Base-by-base conservation (phyloP, 129 eudicot genomes). In the Saussurea involucrata region DNA sequence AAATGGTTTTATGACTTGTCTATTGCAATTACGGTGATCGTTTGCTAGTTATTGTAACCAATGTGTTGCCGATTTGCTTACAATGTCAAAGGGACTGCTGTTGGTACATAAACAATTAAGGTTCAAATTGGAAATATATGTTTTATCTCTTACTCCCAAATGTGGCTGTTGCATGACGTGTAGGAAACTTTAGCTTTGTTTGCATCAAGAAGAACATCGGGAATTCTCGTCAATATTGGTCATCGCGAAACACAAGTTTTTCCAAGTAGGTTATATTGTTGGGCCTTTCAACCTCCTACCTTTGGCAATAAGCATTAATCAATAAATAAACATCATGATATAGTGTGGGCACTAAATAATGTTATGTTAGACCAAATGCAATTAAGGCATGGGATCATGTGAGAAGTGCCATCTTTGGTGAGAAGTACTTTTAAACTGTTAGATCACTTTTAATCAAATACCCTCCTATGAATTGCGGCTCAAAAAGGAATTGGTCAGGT, bases 181-280 rank as follows among this genome's bases (percentile, higher is more conserved):
- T 49, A 89, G 95, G 95, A 91, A 70, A 80, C 87, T 77, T 84
- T 87, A 75, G 89, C 91, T 73, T 80, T 89, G 79, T 89, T 84
- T 73, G 91, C 95, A 3, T 89, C 92, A 63, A 85, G 88, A 49
- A 76, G 83, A 66, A 87, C 89, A 73, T 89, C 89, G 20, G 95
- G 91, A 63, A 89, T 89, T 72, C 86, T 89, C 69, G 95, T 87
- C 55, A 89, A 89, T 71, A 78, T 89, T 77, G 95, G 95, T 71
- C 85, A 87, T 69, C 74, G 80, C 63, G 86, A 87, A 55, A 89
- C 91, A 31, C 81, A 89, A 60, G 78, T 89, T 85, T 91, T 89
- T 63, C 95, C 95, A 82, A 89, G 95, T 89, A 83, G 67, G 84
- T 12, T 64, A 32, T 36, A 69, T 27, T 7, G n/a, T n/a, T n/a